Evolutionary conservation across 192 early-diverging fungal genomes (phyloP).

Genomic region (Allomyces javanicus): DNA sequence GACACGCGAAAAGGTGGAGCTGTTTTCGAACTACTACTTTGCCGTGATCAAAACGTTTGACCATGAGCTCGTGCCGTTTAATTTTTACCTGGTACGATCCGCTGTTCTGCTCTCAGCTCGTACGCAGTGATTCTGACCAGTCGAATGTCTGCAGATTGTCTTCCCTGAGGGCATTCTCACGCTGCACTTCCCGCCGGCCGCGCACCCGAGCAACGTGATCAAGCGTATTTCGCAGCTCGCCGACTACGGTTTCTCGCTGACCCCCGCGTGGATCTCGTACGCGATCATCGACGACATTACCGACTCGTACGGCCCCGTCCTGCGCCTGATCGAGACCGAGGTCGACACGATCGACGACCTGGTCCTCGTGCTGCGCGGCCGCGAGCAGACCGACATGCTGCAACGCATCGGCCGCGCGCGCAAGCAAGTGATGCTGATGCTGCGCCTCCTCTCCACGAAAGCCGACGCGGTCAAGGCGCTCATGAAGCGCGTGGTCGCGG

Average conservation of each 20-base stretch:
- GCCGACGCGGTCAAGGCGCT: slow-evolving; percentile 50
- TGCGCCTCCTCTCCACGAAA: slow-evolving; percentile 43
- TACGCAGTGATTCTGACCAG: slow-evolving; percentile 22
- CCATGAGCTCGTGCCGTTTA: slow-evolving; percentile 1
- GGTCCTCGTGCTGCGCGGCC: slow-evolving; percentile 34
- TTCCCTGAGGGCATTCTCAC: slow-evolving; percentile 17
- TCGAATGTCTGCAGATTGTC: slow-evolving; percentile 5
- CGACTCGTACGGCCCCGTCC: slow-evolving; percentile 44
- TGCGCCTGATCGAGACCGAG: slow-evolving; percentile 46
- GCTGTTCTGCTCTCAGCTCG: slow-evolving; percentile 16
- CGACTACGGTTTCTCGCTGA: slow-evolving; percentile 34
- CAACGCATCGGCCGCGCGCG: slow-evolving; percentile 50
- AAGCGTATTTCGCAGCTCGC: slow-evolving; percentile 49
- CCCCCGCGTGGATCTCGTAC: slow-evolving; percentile 37
- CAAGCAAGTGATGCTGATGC: slow-evolving; percentile 45
- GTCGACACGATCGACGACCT: slow-evolving; percentile 59
- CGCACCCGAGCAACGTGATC: slow-evolving; percentile 45
- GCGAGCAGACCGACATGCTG: slow-evolving; percentile 45
- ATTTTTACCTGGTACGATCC: slow-evolving; percentile 10
- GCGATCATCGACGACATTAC: slow-evolving; percentile 65
- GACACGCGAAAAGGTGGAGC: slow-evolving; percentile 71
- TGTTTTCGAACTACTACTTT: slow-evolving; percentile 77
- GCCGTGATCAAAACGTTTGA: slow-evolving; percentile 50
- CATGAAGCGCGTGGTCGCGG: slow-evolving; percentile 28
- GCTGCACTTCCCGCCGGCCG: slow-evolving; percentile 22